Evolutionary conservation across 192 early-diverging fungal genomes (phyloP).

Genomic region (Gaertneriomyces semiglobifer): DNA sequence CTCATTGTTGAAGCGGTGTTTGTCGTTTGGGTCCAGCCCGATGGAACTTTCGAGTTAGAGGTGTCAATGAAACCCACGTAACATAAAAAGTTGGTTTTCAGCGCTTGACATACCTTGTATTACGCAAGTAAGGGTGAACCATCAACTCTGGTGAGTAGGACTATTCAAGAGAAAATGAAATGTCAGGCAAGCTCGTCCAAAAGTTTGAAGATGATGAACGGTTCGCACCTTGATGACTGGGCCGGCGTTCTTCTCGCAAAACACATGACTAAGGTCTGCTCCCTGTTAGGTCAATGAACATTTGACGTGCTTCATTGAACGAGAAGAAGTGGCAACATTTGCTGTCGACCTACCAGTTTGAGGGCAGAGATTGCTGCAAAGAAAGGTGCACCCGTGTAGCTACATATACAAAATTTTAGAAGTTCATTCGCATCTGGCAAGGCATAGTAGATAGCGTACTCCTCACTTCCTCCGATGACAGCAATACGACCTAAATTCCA

Average conservation of each 20-base stretch:
- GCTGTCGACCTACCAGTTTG: constrained; percentile 51
- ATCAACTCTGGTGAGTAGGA: constrained; percentile 82
- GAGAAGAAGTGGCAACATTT: neutral
- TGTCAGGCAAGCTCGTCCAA: neutral
- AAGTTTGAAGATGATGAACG: neutral
- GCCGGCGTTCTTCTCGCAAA: constrained; percentile 79
- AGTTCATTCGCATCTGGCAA: neutral
- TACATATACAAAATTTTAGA: constrained; percentile 9
- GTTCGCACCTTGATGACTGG: constrained; percentile 64
- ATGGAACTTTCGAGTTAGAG: constrained; percentile 8
- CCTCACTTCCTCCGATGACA: constrained; percentile 79
- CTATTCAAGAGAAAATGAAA: constrained; percentile 28
- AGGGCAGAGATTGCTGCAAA: constrained; percentile 75
- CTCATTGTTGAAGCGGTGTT: constrained; percentile 7
- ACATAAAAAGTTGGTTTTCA: neutral
- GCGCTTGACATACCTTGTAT: constrained; percentile 24
- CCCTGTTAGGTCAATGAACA: constrained; percentile 49
- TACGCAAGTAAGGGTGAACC: constrained; percentile 82
- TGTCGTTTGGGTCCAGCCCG: constrained; percentile 23
- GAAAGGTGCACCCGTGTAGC: constrained; percentile 80
- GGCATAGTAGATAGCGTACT: constrained; percentile 43
- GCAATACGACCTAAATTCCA: constrained; percentile 57
- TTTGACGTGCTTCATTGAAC: neutral
- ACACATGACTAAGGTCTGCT: constrained; percentile 77
- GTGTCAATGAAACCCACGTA: neutral